Base-by-base conservation (phyloP, 1,139 yeast species). In the Pichia sp. region DNA sequence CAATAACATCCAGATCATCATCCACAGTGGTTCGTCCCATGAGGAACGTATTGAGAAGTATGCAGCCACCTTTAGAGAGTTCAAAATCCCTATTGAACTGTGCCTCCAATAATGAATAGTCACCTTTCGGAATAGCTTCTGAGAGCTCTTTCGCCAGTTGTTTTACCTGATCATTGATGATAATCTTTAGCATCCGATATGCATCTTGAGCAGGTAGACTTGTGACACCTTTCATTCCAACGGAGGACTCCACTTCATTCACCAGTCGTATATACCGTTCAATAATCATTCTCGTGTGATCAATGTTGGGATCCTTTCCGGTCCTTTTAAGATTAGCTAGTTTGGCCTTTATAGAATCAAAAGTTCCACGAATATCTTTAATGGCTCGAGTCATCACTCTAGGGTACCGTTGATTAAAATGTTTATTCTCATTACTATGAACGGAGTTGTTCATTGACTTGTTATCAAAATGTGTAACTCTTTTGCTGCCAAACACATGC, bases 31-130 rank as follows among this genome's bases (percentile, higher is more conserved):
- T n/a, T n/a, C n/a, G n/a, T n/a, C n/a, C n/a, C n/a, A n/a, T 32
- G 12, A 31, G 17, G 27, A 18, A 37, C 10, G 26, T 31, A 18
- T 40, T 40, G 5, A 38, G 19, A 8, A 38, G 14, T 23, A 40
- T 33, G 17, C 37, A 38, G 7, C 44, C 44, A 23, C 41, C 44
- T 15, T 40, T 34, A 5, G 33, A 13, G 6, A 40, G 17, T 11
- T 40, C 29, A 5, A 40, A 16, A 11, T 40, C 29, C 7, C 15
- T 33, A 20, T 27, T 17, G 2, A 40, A 20, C 5, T 18, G 9
- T 5, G 41, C 33, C 19, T 38, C 41, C 10, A 40, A 27, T 6
- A 32, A 29, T 2, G 42, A 37, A 8, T 8, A 11, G 9, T 9
- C 10, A 9, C 27, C 27, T 9, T 25, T 6, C 3, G 3, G 7